Evolutionary conservation across 345 rosid genomes (phyloP).

Genomic region (Carallia brachiata): DNA sequence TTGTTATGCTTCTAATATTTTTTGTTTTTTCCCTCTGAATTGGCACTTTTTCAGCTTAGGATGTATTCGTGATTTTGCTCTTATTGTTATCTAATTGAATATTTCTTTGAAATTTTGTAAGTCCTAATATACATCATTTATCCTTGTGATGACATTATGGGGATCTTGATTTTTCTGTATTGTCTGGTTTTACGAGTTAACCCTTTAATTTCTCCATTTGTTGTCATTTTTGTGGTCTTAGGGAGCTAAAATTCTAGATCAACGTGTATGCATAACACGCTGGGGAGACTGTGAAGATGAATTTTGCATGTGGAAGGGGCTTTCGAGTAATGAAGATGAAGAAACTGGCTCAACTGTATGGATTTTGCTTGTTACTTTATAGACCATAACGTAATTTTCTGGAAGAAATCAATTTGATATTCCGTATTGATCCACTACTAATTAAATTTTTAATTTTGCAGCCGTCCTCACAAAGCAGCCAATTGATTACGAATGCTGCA

Average conservation of each 20-base stretch:
- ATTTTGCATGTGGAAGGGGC: slow-evolving; percentile 51
- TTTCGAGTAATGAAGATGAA: slow-evolving; percentile 34
- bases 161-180: neutral
- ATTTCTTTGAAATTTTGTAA: neutral
- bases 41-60: too few relatives aligned
- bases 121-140: neutral
- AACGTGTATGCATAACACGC: slow-evolving; percentile 68
- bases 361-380: neutral
- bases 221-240: slow-evolving; percentile 19
- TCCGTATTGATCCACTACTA: neutral
- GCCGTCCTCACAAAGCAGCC: slow-evolving; percentile 34
- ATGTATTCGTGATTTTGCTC: neutral
- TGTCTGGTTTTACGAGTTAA: neutral
- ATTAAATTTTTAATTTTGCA: slow-evolving; percentile 10
- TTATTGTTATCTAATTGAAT: neutral
- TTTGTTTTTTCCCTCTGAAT: too few relatives aligned
- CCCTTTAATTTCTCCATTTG: neutral
- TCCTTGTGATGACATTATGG: neutral
- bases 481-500: slow-evolving; percentile 48
- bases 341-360: slow-evolving; percentile 52
- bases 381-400: neutral
- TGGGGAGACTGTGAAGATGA: slow-evolving; percentile 69
- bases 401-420: neutral
- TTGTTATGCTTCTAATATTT: neutral
- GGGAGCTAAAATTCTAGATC: slow-evolving; percentile 80